Percentiles rank a stretch among this genome's conserved stretches.
phyloP scores from a whole-genome alignment of 139 green algal species.

The Asterochloris sp. region DNA sequence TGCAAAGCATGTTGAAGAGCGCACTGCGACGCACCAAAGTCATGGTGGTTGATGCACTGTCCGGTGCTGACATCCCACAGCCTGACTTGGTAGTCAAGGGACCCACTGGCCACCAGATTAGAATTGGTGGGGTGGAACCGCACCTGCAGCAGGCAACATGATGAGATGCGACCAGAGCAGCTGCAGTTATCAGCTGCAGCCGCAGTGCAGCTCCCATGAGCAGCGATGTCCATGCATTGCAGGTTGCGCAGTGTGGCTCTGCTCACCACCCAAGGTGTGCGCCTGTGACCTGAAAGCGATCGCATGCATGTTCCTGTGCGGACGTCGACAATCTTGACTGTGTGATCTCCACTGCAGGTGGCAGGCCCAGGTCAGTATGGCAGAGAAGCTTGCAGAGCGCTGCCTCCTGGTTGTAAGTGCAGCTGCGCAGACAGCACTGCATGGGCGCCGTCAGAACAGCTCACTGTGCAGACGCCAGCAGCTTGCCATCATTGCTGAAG shows the following conservation, averaged over 20 bases:
- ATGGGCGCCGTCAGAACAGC: constrained; percentile 6
- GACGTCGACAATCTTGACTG: constrained; percentile 80
- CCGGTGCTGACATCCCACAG: constrained; percentile 75
- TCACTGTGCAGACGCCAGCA: constrained; percentile 87
- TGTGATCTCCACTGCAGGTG: constrained; percentile 82
- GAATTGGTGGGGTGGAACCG: constrained; percentile 73
- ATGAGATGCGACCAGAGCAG: background rate
- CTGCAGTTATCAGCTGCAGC: background rate
- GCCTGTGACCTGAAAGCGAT: constrained; percentile 66
- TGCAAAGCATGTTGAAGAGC: background rate
- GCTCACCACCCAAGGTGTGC: constrained; percentile 87
- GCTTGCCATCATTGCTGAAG: constrained; percentile 73
- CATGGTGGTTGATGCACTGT: constrained; percentile 54
- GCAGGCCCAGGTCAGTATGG: background rate
- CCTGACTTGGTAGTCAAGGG: constrained; percentile 77
- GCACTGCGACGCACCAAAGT: constrained; percentile 56
- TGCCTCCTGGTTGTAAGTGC: background rate
- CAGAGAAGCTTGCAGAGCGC: background rate
- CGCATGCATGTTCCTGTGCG: constrained; percentile 48
- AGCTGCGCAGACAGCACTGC: background rate
- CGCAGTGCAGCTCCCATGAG: background rate
- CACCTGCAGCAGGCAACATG: constrained; percentile 39
- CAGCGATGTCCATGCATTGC: background rate
- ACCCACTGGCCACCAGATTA: constrained; percentile 75
- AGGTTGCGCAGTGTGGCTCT: background rate